These are phyloP conservation scores for Solanum medicagineum DNA, from an alignment of 257 asterid genomes.

Conservation along the genomic window DNA sequence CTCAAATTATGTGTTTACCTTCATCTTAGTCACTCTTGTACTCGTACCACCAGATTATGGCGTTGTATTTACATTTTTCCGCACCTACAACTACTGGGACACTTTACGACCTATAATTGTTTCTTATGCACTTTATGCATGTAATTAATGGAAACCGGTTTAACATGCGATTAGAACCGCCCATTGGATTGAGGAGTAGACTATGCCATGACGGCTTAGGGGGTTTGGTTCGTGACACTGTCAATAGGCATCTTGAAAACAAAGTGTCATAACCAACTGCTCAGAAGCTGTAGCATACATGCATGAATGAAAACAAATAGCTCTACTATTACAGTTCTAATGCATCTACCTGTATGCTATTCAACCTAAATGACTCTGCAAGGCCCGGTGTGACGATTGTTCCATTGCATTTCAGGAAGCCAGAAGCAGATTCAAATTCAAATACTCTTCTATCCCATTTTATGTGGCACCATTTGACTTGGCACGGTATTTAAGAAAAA, in stretches of 20 bases:
- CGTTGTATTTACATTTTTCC: not conserved
- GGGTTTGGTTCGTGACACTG: not conserved
- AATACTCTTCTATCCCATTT: not conserved
- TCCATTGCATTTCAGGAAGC: not conserved
- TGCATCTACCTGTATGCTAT: not conserved
- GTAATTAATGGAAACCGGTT: not conserved
- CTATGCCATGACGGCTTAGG: not conserved
- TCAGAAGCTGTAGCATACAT: not conserved
- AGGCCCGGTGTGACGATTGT: not conserved
- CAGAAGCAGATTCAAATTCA: not conserved
- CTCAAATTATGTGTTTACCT: not conserved
- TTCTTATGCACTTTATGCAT: not conserved
- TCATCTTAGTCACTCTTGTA: not conserved
- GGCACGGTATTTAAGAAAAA: not conserved
- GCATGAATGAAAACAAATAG: not conserved
- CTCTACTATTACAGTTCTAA: not conserved
- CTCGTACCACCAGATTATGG: not conserved
- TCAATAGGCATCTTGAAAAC: not conserved
- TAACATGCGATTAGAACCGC: not conserved
- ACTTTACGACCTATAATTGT: not conserved
- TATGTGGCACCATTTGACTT: not conserved
- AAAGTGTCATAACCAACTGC: not conserved
- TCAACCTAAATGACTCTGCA: not conserved
- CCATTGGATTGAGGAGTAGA: not conserved
- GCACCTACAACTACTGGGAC: not conserved